phyloP scores from a whole-genome alignment of 192 early-diverging fungal genomes.

The Coemansia sp. region DNA sequence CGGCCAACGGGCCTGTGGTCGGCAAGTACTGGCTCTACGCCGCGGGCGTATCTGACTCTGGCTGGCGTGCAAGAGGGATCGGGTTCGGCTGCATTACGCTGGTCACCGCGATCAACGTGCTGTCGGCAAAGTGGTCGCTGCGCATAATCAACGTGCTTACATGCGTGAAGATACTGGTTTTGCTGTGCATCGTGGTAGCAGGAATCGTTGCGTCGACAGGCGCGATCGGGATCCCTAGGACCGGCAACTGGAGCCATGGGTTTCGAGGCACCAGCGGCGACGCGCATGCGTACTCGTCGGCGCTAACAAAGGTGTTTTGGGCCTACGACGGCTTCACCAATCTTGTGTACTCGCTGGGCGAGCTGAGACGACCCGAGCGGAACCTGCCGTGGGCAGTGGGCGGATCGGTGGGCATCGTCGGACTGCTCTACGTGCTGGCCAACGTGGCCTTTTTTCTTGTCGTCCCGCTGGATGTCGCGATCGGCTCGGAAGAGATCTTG shows the following conservation, averaged over 20 bases:
- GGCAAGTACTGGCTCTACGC: slow-evolving; percentile 60
- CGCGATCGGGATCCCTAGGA: slow-evolving; percentile 37
- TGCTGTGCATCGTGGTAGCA: slow-evolving; percentile 63
- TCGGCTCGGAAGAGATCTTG: slow-evolving; percentile 61
- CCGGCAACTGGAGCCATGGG: slow-evolving; percentile 58
- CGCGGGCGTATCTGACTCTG: slow-evolving; percentile 16
- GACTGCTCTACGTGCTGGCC: slow-evolving; percentile 71
- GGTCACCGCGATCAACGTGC: slow-evolving; percentile 64
- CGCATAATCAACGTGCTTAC: slow-evolving; percentile 72
- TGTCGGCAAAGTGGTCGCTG: slow-evolving; percentile 63
- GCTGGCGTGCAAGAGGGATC: slow-evolving; percentile 56
- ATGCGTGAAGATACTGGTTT: slow-evolving; percentile 65
- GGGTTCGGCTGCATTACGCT: slow-evolving; percentile 59
- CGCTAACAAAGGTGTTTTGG: slow-evolving; percentile 57
- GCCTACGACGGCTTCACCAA: slow-evolving; percentile 69
- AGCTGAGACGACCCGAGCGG: slow-evolving; percentile 76
- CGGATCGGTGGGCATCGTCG: slow-evolving; percentile 67
- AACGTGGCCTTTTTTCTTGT: slow-evolving; percentile 83
- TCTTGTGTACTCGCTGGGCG: slow-evolving; percentile 76
- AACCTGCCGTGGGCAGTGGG: slow-evolving; percentile 80
- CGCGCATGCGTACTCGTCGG: slow-evolving; percentile 49
- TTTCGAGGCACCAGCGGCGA: slow-evolving; percentile 59
- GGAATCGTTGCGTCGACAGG: slow-evolving; percentile 66
- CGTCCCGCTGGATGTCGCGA: slow-evolving; percentile 64
- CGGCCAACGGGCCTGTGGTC: slow-evolving; percentile 54